Evolutionary conservation across 495 filamentous ascomycete species (phyloP), one percentile per base, ranked within the genome.

Genomic region (Barbatosphaeria neglecta): DNA sequence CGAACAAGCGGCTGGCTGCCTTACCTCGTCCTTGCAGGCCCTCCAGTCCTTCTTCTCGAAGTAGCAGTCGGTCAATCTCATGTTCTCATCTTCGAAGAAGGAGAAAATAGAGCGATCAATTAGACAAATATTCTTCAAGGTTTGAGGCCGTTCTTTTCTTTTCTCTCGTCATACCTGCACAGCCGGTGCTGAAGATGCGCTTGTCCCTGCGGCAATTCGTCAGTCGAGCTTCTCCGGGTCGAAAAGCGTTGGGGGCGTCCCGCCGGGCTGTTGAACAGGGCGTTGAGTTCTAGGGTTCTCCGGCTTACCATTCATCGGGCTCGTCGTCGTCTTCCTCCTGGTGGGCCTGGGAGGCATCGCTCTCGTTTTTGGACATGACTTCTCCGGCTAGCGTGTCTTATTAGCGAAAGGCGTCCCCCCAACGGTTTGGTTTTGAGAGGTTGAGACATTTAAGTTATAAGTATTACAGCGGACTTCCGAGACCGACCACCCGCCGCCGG

Each of bases 11-110:
- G n/a, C n/a, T n/a, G n/a, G n/a, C n/a, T n/a, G n/a, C n/a, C 87
- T 72, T 65, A 93, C 92, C 80, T 95, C 90, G 46, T 82, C 70
- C 59, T 84, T 87, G 65, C 92, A 98, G 47, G 73, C 68, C 54
- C 92, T 75, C 92, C 92, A 98, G 62, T 98, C 92, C 63, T 89
- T 95, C 74, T 90, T 96, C 17, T 88, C 85, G 62, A 77, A 95
- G 60, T 90, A 96, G 64, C 92, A 98, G 64, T 96, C 84, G 42
- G 86, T 95, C 82, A 98, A 72, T 56, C 80, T 94, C 23, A 76
- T 69, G 61, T 97, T 95, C 60, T 98, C 90, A 24, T 68, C 92
- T 96, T n/a, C 50, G 9, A 15, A 1, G 22, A 19, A 18, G 6
- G 18, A 18, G 17, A 41, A 24, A 23, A 2, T 15, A n/a, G n/a